Percentiles rank a stretch among this genome's conserved stretches.
These are phyloP conservation scores for Lentinula sp. DNA, from an alignment of 768 basidiomycete species.

Conservation along the genomic window DNA sequence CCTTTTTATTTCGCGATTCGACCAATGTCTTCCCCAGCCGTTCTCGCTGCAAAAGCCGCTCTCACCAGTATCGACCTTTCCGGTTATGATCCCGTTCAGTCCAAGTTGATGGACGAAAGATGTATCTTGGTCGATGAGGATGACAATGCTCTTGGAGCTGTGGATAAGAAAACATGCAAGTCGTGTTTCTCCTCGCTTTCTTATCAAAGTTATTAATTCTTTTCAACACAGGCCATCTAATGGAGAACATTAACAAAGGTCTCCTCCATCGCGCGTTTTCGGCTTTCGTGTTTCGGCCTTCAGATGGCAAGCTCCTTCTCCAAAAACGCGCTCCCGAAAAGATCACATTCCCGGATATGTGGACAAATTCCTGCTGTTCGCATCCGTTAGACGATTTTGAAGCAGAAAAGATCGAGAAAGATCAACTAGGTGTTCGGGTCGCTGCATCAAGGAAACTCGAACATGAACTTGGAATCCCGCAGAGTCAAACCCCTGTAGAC, in stretches of 20 bases:
- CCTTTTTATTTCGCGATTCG: slow-evolving; percentile 3
- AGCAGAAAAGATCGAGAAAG: slow-evolving; percentile 68
- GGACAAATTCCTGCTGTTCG: slow-evolving; percentile 99
- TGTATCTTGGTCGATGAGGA: slow-evolving; percentile 91
- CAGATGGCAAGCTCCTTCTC: slow-evolving; percentile 87
- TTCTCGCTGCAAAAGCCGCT: slow-evolving; percentile 53
- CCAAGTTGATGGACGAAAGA: slow-evolving; percentile 91
- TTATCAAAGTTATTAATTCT: not conserved
- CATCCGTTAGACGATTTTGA: slow-evolving; percentile 94
- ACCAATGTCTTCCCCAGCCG: slow-evolving; percentile 56
- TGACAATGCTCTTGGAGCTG: slow-evolving; percentile 77
- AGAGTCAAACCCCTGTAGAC: slow-evolving; percentile 67
- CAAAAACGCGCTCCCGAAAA: slow-evolving; percentile 97
- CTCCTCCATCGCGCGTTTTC: slow-evolving; percentile 97
- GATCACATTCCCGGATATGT: slow-evolving; percentile 99
- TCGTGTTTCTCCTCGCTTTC: slow-evolving; percentile 8
- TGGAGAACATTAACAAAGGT: slow-evolving; percentile 93
- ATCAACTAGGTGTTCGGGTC: slow-evolving; percentile 76
- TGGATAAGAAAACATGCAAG: slow-evolving; percentile 96
- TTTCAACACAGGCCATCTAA: slow-evolving; percentile 72
- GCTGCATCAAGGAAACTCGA: slow-evolving; percentile 96
- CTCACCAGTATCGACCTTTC: slow-evolving; percentile 75
- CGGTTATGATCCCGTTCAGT: slow-evolving; percentile 87
- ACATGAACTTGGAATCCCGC: slow-evolving; percentile 93
- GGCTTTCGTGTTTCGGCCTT: slow-evolving; percentile 92